A percentile compares a stretch with the other conserved stretches of the same genome.
Conservation (phyloP, 2,329 filamentous ascomycete species). For the Aspergillus aculeatus region DNA sequence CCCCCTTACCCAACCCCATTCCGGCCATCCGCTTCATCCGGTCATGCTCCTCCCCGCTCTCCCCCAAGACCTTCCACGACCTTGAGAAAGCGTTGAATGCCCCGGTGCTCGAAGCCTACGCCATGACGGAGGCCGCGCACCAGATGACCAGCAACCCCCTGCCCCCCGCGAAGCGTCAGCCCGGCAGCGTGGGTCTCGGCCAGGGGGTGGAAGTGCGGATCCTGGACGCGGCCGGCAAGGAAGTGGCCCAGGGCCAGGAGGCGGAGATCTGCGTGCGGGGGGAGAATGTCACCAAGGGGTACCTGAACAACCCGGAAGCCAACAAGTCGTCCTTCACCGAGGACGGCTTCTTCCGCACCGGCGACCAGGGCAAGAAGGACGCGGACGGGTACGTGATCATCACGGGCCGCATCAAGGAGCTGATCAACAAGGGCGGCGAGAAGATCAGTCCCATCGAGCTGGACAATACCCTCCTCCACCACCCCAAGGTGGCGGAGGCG, state of each 20-base stretch:
- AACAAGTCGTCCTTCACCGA: conserved; percentile 72
- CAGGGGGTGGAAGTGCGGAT: conserved; percentile 82
- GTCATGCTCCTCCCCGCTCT: conserved; percentile 80
- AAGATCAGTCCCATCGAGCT: conserved; percentile 88
- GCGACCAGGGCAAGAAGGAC: conserved; percentile 80
- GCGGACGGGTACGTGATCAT: conserved; percentile 79
- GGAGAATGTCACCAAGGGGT: conserved; percentile 80
- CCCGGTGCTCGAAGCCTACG: conserved; percentile 84
- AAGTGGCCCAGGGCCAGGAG: conserved; percentile 67
- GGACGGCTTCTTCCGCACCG: conserved; percentile 81
- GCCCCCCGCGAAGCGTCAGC: conserved; percentile 70
- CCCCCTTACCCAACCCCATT: conserved; percentile 64
- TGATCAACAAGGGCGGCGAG: conserved; percentile 86
- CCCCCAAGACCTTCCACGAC: conserved; percentile 76
- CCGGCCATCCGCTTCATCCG: conserved; percentile 81
- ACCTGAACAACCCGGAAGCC: conserved; percentile 77
- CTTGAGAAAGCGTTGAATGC: conserved; percentile 73
- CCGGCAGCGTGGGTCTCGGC: conserved; percentile 77
- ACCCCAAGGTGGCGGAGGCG: conserved; percentile 71
- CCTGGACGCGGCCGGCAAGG: conserved; percentile 66
- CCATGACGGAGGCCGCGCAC: conserved; percentile 81
- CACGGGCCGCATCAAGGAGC: conserved; percentile 88
- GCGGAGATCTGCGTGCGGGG: conserved; percentile 82
- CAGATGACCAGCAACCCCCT: conserved; percentile 59
- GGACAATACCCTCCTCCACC: conserved; percentile 74